Evolutionary conservation across 2,329 filamentous ascomycete genomes (phyloP).

Genomic region (Diplodia scrobiculata): DNA sequence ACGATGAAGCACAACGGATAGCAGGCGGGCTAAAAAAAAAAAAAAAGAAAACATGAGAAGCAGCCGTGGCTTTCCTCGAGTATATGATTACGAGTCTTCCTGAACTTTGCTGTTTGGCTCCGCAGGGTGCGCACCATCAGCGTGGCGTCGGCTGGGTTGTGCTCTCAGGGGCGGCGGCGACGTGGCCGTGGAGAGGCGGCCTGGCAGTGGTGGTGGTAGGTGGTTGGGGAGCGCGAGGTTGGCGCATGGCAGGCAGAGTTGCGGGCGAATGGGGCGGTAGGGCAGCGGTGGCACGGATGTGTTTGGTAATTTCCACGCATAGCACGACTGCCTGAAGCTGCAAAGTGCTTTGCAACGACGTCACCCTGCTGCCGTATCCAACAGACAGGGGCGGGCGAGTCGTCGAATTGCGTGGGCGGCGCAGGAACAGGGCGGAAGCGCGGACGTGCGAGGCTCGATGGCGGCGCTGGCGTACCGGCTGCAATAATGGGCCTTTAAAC

Average conservation of each 20-base stretch:
- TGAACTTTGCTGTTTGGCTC: background rate
- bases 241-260: background rate
- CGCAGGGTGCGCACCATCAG: too few species aligned
- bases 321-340: conserved; percentile 7
- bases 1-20: too few species aligned
- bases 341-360: conserved; percentile 22
- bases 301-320: conserved; percentile 24
- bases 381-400: conserved; percentile 11
- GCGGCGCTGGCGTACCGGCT: background rate
- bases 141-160: background rate
- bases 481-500: conserved; percentile 11
- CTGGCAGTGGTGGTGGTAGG: background rate
- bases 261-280: background rate
- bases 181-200: background rate
- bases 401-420: conserved; percentile 4
- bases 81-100: background rate
- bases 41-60: background rate
- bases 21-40: background rate
- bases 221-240: background rate
- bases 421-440: conserved; percentile 13
- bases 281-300: conserved; percentile 15
- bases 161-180: background rate
- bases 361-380: background rate
- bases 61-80: background rate
- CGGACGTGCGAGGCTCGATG: conserved; percentile 11